Conservation (phyloP, 306 rosid species). For the Dalbergia cochinchinensis region DNA sequence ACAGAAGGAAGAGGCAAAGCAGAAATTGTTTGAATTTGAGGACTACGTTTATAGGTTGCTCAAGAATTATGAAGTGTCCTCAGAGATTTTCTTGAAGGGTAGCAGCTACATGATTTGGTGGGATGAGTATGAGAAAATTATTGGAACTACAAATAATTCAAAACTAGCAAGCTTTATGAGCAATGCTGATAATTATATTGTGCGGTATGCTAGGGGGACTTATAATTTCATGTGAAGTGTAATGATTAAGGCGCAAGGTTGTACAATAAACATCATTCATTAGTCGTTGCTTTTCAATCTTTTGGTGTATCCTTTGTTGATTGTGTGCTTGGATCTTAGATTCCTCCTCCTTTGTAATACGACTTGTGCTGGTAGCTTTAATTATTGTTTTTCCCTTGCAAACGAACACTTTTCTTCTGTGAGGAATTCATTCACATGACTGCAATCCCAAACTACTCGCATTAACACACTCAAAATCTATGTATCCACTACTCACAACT, state of each 20-base stretch:
- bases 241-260: background rate
- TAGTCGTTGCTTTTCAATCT: too few relatives aligned
- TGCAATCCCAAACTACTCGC: too few relatives aligned
- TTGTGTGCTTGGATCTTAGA: background rate
- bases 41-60: slow-evolving; percentile 50
- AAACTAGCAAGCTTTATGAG: slow-evolving; percentile 51
- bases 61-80: slow-evolving; percentile 53
- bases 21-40: slow-evolving; percentile 56
- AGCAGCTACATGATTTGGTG: slow-evolving; percentile 81
- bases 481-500: too few relatives aligned
- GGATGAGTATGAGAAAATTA: slow-evolving; percentile 46
- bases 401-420: too few relatives aligned
- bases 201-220: slow-evolving; percentile 45
- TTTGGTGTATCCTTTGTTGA: too few relatives aligned
- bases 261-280: slow-evolving; percentile 1
- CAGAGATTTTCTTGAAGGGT: slow-evolving; percentile 63
- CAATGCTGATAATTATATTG: background rate
- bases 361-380: too few relatives aligned
- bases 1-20: slow-evolving; percentile 27
- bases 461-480: too few relatives aligned
- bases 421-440: too few relatives aligned
- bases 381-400: too few relatives aligned
- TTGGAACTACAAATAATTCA: slow-evolving; percentile 32
- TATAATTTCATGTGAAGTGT: slow-evolving; percentile 29
- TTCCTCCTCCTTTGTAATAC: background rate